Evolutionary conservation across 2,329 filamentous ascomycete species (phyloP), one percentile per base, ranked within the genome.

Genomic region (Sporothrix pallida): DNA sequence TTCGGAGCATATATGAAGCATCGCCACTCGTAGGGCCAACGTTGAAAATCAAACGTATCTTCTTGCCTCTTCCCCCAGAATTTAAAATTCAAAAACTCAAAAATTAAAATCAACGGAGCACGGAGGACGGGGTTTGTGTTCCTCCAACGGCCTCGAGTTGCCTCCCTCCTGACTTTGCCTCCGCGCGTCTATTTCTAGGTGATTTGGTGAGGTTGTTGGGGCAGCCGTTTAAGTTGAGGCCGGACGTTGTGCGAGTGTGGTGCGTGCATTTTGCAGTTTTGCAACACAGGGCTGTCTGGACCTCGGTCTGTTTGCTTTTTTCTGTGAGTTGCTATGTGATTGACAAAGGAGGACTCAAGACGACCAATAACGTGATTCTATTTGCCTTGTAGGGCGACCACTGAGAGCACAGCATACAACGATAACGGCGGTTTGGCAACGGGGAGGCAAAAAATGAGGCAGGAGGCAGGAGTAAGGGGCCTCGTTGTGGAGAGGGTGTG

Each of bases 331-430:
- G 31, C 31, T 13, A 23, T 13, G n/a, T 44, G 48, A 42, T 44
- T 15, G 37, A 26, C 68, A 46, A 60, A 60, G 48, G n/a, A 60
- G 15, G 52, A 13, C 67, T 13, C n/a, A 42, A 31, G 17, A 70
- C 42, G 67, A 23, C 15, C 37, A n/a, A 31, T 12, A 58, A 54
- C n/a, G 50, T 42, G 26, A 37, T 44, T 46, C 37, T 23, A 69
- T 67, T 62, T 72, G 72, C 72, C 74, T 42, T 71, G 58, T 76
- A 76, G 62, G 75, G 75, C 75, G 74, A 54, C 74, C 75, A 74
- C 23, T 75, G 44, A 74, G 63, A 72, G 20, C 54, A 8, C 20
- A 37, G 65, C 23, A 37, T 12, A 52, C 42, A 20, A 15, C 3
- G n/a, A 48, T 31, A 68, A 50, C 13, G 17, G 67, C 48, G 26